Base-by-base conservation (phyloP, 1,139 yeast species). In the Suhomyces taliae region DNA sequence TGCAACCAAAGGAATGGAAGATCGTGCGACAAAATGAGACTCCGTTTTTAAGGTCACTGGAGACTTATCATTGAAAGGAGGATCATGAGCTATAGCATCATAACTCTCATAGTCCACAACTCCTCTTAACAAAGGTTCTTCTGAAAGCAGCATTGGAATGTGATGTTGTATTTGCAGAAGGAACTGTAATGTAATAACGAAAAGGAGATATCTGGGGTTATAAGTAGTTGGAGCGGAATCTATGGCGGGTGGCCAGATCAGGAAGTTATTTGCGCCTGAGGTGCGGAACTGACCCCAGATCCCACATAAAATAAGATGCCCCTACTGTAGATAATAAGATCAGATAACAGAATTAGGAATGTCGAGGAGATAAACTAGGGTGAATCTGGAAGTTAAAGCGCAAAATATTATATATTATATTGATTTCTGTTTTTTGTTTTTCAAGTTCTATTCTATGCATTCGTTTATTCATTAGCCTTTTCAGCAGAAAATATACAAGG, bases 1-100 rank as follows among this genome's bases (percentile, higher is more conserved):
- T n/a, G 67, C 53, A 26, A 66, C 59, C 11, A 72, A 55, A 1
- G 77, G 78, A 2, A 65, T 35, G 6, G 76, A 64, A n/a, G 65
- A 54, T n/a, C 43, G 48, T 36, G 61, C 40, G 34, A 76, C 61
- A 58, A 65, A 62, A 47, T 58, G 34, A 51, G 68, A 41, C 47
- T 74, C 78, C 8, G 52, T 41, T 14, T 52, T 47, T 32, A 45
- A 19, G 27, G 54, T 40, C 9, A 45, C 43, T 11, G 40, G 34
- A n/a, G 34, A 14, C 12, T 24, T n/a, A 12, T 3, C 12, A 7
- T 15, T 19, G 7, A 8, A 19, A 27, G 33, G 33, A 5, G 14
- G 40, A 10, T 31, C 40, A 31, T 24, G 19, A 9, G n/a, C 39
- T 11, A 36, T 29, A 5, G 36, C 27, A 33, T 32, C 39, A 14